Evolutionary conservation across 331 rosid species (phyloP), one percentile per base, ranked within the genome.

Genomic region (Rosa hybrid): DNA sequence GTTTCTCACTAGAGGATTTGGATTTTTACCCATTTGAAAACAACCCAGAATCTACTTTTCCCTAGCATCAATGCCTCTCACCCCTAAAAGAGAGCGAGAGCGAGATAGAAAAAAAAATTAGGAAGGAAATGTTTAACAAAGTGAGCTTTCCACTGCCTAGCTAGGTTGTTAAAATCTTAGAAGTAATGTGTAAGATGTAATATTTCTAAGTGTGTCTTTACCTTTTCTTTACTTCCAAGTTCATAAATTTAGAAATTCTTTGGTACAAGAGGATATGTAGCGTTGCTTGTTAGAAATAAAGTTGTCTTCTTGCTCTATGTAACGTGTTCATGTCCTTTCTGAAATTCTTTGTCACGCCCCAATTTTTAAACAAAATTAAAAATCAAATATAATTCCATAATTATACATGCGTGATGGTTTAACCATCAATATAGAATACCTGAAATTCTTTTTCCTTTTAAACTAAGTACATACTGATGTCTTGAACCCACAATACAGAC

Each of bases 21-120:
- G 90, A 90, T 81, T 82, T 90, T 30, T 88, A 88, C 81, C 81
- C 76, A 5, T 85, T 83, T 39, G 86, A 79, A 73, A 68, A 72
- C 72, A 68, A 70, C 65, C 57, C 80, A 1, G 91, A 86, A 27
- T 77, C 77, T 10, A 68, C 2, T 84, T 77, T 86, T 78, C 34
- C 78, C 53, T 83, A 51, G 77, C 54, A 39, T 27, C 25, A 45
- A 68, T 30, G 57, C 11, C 50, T 21, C 16, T 49, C n/a, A 27
- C 39, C 14, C 39, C 4, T 20, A 3, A 27, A 3, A 44, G 13
- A 74, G 6, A 9, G 38, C 0, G 20, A 60, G 42, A 69, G 18
- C 77, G 60, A 73, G 11, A 16, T 2, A 30, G 34, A 30, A 30
- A 30, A 30, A 30, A 30, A 30, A 30, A 1, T 30, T 30, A 14